Percentiles rank a stretch among this genome's conserved stretches.
phyloP scores from a whole-genome alignment of 2,329 filamentous ascomycete species.

The Aspergillus glaucus region DNA sequence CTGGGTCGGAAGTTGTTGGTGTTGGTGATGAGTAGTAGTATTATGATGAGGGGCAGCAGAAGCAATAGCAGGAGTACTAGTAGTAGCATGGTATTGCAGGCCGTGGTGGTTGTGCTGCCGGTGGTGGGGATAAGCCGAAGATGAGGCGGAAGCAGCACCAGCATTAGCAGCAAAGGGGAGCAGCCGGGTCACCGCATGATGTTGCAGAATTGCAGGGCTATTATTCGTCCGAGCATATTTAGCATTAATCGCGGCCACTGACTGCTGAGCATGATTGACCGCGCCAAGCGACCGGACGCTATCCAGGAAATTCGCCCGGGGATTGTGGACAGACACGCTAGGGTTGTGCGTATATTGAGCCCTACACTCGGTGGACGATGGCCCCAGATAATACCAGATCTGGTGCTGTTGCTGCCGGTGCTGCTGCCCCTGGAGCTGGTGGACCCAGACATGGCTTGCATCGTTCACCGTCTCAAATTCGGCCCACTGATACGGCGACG shows the following conservation, averaged over 20 bases:
- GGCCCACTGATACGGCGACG: constrained; percentile 59
- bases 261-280: constrained; percentile 4
- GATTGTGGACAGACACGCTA: constrained; percentile 42
- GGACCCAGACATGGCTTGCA: constrained; percentile 50
- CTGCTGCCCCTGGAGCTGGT: constrained; percentile 57
- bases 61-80: constrained; percentile 7
- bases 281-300: constrained; percentile 38
- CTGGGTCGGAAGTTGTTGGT: constrained; percentile 7
- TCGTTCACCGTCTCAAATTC: constrained; percentile 64
- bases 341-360: constrained; percentile 85
- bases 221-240: no score
- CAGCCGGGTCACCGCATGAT: constrained; percentile 15
- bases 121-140: constrained; percentile 17
- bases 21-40: constrained; percentile 11
- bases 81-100: neutral
- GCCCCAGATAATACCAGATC: constrained; percentile 83
- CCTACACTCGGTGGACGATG: constrained; percentile 79
- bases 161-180: constrained; percentile 7
- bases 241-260: no score
- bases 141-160: neutral
- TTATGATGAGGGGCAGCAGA: constrained; percentile 4
- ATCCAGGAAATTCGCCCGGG: constrained; percentile 45
- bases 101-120: constrained; percentile 14
- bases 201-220: neutral
- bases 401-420: constrained; percentile 67